These are phyloP conservation scores for Fraxinus velutina DNA, from an alignment of 305 asterid genomes.

Conservation along the genomic window DNA sequence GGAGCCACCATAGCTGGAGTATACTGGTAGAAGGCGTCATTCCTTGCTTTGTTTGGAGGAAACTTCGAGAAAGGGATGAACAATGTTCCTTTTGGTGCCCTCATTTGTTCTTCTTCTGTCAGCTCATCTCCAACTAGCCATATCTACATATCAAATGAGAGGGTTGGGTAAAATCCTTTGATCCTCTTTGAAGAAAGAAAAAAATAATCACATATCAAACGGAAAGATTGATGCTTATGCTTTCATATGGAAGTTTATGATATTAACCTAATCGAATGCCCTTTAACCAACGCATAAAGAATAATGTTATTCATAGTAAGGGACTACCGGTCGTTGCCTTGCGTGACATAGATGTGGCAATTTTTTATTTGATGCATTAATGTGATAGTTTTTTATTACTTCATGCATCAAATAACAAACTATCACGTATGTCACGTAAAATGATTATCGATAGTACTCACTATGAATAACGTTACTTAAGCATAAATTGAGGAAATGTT, in stretches of 20 bases:
- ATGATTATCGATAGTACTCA: no score
- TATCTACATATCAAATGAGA: slow-evolving; percentile 27
- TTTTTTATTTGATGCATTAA: no score
- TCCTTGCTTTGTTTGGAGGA: slow-evolving; percentile 60
- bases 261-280: background rate
- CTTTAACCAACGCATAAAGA: background rate
- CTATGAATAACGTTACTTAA: background rate
- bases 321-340: no score
- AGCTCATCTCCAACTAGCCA: slow-evolving; percentile 79
- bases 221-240: background rate
- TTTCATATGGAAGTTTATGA: background rate
- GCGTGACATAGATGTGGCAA: no score
- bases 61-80: slow-evolving; percentile 67
- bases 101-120: slow-evolving; percentile 47
- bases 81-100: slow-evolving; percentile 59
- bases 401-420: no score
- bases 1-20: slow-evolving; percentile 82
- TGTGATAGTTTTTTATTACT: no score
- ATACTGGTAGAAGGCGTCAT: slow-evolving; percentile 45
- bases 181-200: background rate
- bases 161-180: background rate
- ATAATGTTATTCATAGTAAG: no score
- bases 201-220: background rate
- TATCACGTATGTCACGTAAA: no score
- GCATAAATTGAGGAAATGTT: background rate